Base-by-base conservation (phyloP, 2,329 filamentous ascomycete species). In the Fusarium graminum region DNA sequence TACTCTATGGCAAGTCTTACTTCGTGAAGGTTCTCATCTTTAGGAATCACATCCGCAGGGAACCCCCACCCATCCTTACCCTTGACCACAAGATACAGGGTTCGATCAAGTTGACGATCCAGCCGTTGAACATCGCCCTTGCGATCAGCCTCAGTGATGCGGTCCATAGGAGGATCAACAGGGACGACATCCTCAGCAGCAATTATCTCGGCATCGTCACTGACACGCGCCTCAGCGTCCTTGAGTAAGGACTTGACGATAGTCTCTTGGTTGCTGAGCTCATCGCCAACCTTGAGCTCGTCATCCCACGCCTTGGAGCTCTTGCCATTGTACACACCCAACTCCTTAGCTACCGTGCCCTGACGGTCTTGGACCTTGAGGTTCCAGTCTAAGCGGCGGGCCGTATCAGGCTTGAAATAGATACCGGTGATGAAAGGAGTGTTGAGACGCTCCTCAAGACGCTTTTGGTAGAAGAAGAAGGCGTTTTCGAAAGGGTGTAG, bases 391-490 rank as follows among this genome's bases (percentile, higher is more conserved):
- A 93, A 83, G 69, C 94, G 92, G 10, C 88, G 85, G 2, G 93
- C 90, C 12, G 94, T 97, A 75, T 92, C 92, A 71, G 89, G 89
- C 83, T 97, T 97, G 86, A 94, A 97, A 85, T 97, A 99, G 81
- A 98, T 95, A 77, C 92, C 92, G 69, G 92, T 88, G 56, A 91
- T 91, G 79, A 98, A 99, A 3, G 94, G 92, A 6, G 95, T 86
- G 19, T 90, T 89, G 51, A 97, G 85, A 41, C 95, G 92, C 83
- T 99, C 95, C 79, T 98, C 97, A 62, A 99, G 86, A 14, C 95
- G 93, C 73, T 94, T 94, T 82, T 99, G 95, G 82, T 99, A 99
- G 77, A 99, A 93, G 84, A 91, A 97, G 81, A 91, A 98, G 67
- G 94, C 86, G 75, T 93, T 91, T 80, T 99, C 95, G 80, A 99